A percentile compares a stretch with the other conserved stretches of the same genome.
Conservation (phyloP, 192 early-diverging fungal genomes). For the Coemansia sp. region DNA sequence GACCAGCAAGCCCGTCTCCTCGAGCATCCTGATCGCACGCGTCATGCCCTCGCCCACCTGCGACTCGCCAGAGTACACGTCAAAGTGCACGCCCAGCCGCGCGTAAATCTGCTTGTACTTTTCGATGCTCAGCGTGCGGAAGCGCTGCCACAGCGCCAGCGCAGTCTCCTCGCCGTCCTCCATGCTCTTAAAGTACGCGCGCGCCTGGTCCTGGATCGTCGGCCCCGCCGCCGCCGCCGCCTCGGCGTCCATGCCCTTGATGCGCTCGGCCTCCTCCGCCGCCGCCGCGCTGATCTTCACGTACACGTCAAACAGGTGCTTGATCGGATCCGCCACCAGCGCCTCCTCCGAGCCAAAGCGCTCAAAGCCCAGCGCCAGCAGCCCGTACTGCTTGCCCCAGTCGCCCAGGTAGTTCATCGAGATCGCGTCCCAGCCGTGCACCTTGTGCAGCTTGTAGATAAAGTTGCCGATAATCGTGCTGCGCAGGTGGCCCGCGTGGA, state of each 20-base stretch:
- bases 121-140: conserved; percentile 85
- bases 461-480: conserved; percentile 98
- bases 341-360: conserved; percentile 79
- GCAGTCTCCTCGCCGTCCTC: conserved; percentile 86
- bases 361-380: conserved; percentile 87
- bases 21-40: conserved; percentile 67
- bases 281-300: conserved; percentile 59
- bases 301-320: conserved; percentile 91
- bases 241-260: conserved; percentile 44
- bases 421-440: conserved; percentile 88
- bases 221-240: conserved; percentile 65
- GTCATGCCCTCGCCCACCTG: conserved; percentile 77
- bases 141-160: conserved; percentile 80
- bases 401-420: conserved; percentile 98
- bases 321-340: conserved; percentile 79
- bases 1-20: conserved; percentile 64
- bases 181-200: conserved; percentile 91
- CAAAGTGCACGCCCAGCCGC: conserved; percentile 89
- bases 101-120: conserved; percentile 91
- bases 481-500: conserved; percentile 97
- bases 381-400: conserved; percentile 99
- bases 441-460: conserved; percentile 76
- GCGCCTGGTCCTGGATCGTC: conserved; percentile 77
- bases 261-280: background rate
- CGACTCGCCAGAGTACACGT: conserved; percentile 95